These are phyloP conservation scores for Lentinula boryana DNA, from an alignment of 768 basidiomycete species.

Conservation along the genomic window DNA sequence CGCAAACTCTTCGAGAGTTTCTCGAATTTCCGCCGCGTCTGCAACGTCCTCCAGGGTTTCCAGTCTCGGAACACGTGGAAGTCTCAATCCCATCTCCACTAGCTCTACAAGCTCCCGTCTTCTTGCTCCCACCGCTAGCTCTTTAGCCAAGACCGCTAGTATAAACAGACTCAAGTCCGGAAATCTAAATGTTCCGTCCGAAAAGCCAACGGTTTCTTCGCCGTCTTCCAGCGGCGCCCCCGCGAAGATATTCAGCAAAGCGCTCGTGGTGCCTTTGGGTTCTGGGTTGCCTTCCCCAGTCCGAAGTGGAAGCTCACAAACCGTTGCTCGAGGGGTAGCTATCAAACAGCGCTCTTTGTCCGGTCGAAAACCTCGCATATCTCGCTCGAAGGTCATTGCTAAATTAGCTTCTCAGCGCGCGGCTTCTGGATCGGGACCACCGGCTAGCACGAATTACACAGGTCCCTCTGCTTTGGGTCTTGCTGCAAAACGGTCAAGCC, in stretches of 20 bases:
- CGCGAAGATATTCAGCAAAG: slow-evolving; percentile 47
- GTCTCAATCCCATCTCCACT: slow-evolving; percentile 15
- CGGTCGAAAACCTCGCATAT: slow-evolving; percentile 69
- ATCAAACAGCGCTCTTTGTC: slow-evolving; percentile 24
- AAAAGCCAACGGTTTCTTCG: background rate
- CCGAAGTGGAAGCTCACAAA: slow-evolving; percentile 15
- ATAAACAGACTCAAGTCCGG: background rate
- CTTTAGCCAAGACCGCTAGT: slow-evolving; percentile 51
- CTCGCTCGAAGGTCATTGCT: slow-evolving; percentile 76
- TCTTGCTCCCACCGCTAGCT: slow-evolving; percentile 73
- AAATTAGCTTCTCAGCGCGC: slow-evolving; percentile 69
- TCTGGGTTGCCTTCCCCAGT: slow-evolving; percentile 31
- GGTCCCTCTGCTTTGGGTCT: slow-evolving; percentile 13
- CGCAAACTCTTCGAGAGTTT: background rate
- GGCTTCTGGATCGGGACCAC: slow-evolving; percentile 22
- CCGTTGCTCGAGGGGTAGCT: background rate
- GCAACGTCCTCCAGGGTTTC: slow-evolving; percentile 31
- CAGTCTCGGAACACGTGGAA: slow-evolving; percentile 17
- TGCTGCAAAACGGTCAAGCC: slow-evolving; percentile 42
- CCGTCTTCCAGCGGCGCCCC: slow-evolving; percentile 7
- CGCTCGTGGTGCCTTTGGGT: slow-evolving; percentile 27
- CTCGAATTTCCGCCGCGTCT: background rate
- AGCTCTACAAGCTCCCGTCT: slow-evolving; percentile 45
- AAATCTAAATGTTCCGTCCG: background rate
- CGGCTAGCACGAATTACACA: background rate